Evolutionary conservation across 2,329 filamentous ascomycete genomes (phyloP).

Genomic region (Bertia moriformis): DNA sequence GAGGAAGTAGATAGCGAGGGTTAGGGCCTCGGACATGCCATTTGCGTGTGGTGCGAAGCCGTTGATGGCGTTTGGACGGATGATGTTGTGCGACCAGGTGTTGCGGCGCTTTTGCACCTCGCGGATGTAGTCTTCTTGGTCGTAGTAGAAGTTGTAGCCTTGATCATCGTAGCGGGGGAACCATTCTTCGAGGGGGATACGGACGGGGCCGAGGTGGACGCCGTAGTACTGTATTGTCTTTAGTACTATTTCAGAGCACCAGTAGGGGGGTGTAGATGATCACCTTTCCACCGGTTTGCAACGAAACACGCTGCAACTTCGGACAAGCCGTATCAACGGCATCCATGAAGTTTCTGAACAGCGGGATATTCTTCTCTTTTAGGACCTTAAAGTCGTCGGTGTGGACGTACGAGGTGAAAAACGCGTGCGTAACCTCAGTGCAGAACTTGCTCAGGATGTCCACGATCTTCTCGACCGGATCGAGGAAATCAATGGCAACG

Average conservation of each 20-base stretch:
- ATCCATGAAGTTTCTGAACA: conserved; percentile 5
- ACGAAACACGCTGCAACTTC: conserved; percentile 3
- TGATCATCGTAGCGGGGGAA: conserved; percentile 20
- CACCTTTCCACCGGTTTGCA: conserved; percentile 6
- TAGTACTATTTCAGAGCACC: conserved; percentile 18
- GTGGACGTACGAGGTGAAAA: conserved; percentile 6
- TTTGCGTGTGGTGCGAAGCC: conserved; percentile 13
- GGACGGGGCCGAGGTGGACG: conserved; percentile 25
- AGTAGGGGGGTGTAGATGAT: no score
- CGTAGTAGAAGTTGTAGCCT: conserved; percentile 30
- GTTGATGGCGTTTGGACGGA: conserved; percentile 12
- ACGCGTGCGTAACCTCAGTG: conserved; percentile 5
- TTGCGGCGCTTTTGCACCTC: conserved; percentile 4
- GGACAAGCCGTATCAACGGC: conserved; percentile 3
- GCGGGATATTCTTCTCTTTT: conserved; percentile 3
- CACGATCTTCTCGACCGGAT: conserved; percentile 4
- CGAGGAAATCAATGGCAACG: conserved; percentile 5
- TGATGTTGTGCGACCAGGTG: conserved; percentile 12
- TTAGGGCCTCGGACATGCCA: conserved; percentile 13
- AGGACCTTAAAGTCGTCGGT: conserved; percentile 4
- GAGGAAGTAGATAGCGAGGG: conserved; percentile 11
- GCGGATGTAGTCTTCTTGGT: conserved; percentile 24
- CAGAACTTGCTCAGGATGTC: conserved; percentile 3
- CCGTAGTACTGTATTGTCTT: conserved; percentile 29
- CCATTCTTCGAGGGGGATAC: conserved; percentile 25